Evolutionary conservation across 106 monocot genomes (phyloP), one percentile per base, ranked within the genome.

Genomic region (Apostasia ramifera): DNA sequence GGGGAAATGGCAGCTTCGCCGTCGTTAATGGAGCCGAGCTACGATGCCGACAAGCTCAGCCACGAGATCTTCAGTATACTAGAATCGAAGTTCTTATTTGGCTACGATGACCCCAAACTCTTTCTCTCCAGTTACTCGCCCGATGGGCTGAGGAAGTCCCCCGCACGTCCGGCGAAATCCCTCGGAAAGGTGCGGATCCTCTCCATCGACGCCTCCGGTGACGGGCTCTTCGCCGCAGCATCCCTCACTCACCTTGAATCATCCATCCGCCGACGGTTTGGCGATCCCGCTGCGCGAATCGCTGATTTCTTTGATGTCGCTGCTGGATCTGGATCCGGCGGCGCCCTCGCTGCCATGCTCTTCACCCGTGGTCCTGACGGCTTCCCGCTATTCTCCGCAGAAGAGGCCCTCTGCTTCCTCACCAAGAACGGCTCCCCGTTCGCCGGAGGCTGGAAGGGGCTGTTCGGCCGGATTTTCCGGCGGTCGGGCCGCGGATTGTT

Each of bases 221-320:
- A 70, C 71, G 76, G 69, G 13, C 63, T 79, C 38, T 73, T 90
- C 6, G 90, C 94, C 3, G 87, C 84, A 5, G 66, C 73, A 37
- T 73, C 77, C 47, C 84, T 94, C 56, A 72, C 73, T 26, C 74
- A 71, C 7, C 81, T 94, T 2, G 94, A 94, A 53, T 43, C 77
- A 68, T 73, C 74, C 26, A 79, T 94, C 39, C 65, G 79, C 11
- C 57, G 54, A 40, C 61, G 52, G 8, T 71, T 87, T 40, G 65
- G 74, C 42, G 66, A 82, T 47, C 61, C 87, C 10, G 8, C 72
- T 10, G 82, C 85, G 8, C 52, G 70, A 14, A 81, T 94, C 51
- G 53, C 90, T 37, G 84, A 94, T 66, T 85, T 87, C 85, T 94
- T 94, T 72, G 94, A 94, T 77, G 53, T 79, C 12, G 90, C 87